Evolutionary conservation across 139 green algal species (phyloP).

Genomic region (Coelastrella sp.): DNA sequence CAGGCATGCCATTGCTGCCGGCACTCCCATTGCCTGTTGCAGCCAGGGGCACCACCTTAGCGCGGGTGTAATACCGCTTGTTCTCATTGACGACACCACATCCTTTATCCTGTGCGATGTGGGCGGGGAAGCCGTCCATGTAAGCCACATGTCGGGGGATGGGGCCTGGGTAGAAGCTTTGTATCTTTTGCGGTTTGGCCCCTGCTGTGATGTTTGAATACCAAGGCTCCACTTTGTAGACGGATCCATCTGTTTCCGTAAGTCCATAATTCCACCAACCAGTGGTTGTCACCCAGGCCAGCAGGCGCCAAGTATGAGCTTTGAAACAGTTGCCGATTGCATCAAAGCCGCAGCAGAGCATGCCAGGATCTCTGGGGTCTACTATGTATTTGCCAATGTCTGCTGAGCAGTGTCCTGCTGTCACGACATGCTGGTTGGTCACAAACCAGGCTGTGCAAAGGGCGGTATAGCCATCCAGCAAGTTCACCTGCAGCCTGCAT

Average conservation of each 20-base stretch:
- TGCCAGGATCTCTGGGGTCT: background rate
- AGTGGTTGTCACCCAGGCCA: background rate
- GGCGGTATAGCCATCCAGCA: background rate
- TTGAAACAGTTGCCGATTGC: background rate
- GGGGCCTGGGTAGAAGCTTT: background rate
- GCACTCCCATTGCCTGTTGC: background rate
- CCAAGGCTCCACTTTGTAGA: background rate
- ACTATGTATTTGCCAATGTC: background rate
- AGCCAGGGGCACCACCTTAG: background rate
- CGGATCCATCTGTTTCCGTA: background rate
- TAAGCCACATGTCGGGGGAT: background rate
- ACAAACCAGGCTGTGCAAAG: background rate
- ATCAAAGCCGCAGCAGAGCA: background rate
- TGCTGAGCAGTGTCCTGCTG: background rate
- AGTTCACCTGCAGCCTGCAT: background rate
- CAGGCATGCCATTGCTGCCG: background rate
- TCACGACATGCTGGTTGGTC: background rate
- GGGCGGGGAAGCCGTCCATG: background rate
- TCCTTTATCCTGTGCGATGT: background rate
- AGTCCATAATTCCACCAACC: background rate
- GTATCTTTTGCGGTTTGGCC: background rate
- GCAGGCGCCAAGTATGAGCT: background rate
- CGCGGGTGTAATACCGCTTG: background rate
- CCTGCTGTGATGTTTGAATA: background rate
- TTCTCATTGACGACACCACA: background rate